Evolutionary conservation across 2,329 filamentous ascomycete genomes (phyloP), one percentile per base, ranked within the genome.

Genomic region (Diaporthe ilicicola): DNA sequence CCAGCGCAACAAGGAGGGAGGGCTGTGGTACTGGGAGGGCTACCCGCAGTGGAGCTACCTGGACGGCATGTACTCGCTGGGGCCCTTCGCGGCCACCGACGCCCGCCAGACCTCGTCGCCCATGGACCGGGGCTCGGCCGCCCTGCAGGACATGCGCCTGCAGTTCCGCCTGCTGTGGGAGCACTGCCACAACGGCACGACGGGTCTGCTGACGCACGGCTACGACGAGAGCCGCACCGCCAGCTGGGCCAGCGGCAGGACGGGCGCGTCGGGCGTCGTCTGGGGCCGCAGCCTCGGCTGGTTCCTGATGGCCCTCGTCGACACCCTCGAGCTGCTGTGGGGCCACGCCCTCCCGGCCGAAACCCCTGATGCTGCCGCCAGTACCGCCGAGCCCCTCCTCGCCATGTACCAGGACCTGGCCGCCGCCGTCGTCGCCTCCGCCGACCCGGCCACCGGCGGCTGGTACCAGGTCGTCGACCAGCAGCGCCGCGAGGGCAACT

Each of bases 1-100:
- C 29, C 29, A 1, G 34, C 77, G 77, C 27, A 80, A 75, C 70
- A 2, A 66, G 10, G 74, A 77, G 62, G 72, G 74, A 29, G 78
- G 79, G 0, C 67, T 80, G 7, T 80, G 79, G 79, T 80, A 80
- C 61, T 80, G 67, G 70, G 66, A 70, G 0, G 50, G 15, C 32
- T 87, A 87, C 71, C 84, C 83, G 1, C 77, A 86, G 67, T 84
- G 84, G 81, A 84, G 82, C 73, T 87, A 86, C 61, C 79, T 87
- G 1, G 86, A 88, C 71, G 85, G 85, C 61, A 87, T 85, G 73
- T 83, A 80, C 74, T 82, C 82, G 79, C 79, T 79, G 12, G 79
- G 79, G 54, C 76, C 77, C 34, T 81, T 80, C 74, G 80, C 79
- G 68, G 77, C 79, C 3, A 75, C 74, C 70, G 81, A 78, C 76